Base-by-base conservation (phyloP, 768 basidiomycete species). In the Rhodotorula diobovata region DNA sequence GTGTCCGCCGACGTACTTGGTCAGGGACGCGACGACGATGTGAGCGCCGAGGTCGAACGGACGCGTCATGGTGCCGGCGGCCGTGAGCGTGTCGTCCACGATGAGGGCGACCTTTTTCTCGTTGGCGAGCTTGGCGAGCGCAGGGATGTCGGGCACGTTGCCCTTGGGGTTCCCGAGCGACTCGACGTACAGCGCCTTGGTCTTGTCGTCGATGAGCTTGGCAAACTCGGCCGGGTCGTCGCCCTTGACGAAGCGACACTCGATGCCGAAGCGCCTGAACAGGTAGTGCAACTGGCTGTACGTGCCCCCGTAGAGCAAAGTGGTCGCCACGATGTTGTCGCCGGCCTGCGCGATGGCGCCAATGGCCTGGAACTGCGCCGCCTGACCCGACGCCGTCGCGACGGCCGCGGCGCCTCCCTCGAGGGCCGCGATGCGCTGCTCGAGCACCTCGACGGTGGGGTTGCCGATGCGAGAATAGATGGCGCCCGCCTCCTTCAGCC, bases 341-440 rank as follows among this genome's bases (percentile, higher is more conserved):
- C 90, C 90, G 12, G 83, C 78, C 3, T 83, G 30, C 21, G 73
- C 75, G 12, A 74, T 6, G 39, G 86, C 84, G 1, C 84, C 79
- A 70, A 90, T 85, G 4, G 89, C 83, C 79, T 90, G 81, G 80
- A 90, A 89, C 76, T 91, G 89, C 0, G 90, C 90, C 14, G 88
- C 82, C 78, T 90, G 89, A 0, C 90, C 90, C 8, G 89, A 81
- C 10, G 84, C 78, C 0, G 87, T 84, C 6, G 90, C 90, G 7
- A 91, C 84, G 12, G 90, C 90, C 1, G 89, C 89, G 3, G 82
- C 83, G 35, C 90, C 90, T 20, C 89, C 88, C 79, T 92, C 90
- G n/a, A 91, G 83, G 0, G 88, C 88, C 9, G 89, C 87, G 37
- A 91, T 87, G 14, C 90, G 86, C 66, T 87, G 84, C 79, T 91